Evolutionary conservation across 2,329 filamentous ascomycete species (phyloP), one percentile per base, ranked within the genome.

Genomic region (Exutisphaerella laricina): DNA sequence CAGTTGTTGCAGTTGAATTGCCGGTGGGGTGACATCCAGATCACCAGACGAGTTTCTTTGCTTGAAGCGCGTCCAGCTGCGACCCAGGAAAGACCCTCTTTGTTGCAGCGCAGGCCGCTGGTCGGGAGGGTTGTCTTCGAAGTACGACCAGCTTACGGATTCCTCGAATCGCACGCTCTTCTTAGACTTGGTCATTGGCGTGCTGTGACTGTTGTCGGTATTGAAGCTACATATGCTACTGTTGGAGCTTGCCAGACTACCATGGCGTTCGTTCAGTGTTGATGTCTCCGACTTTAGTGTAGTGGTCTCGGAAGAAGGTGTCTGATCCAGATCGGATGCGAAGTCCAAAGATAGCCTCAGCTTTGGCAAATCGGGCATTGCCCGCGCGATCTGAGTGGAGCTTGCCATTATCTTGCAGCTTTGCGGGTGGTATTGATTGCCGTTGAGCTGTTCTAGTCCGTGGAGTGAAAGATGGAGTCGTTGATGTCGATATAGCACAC

Each of bases 111-210:
- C 14, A 7, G 36, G 32, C 28, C 26, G 18, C 9, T 20, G 13
- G 16, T 39, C 26, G n/a, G 43, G 12, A 26, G 43, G 12, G 13
- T 20, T 18, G 10, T 29, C 13, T 13, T 48, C 36, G 32, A 43
- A 48, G 45, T 48, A 48, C 4, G 40, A 43, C 29, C 45, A 48
- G 40, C 35, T 34, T 13, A 48, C 45, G 16, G 40, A 43, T 13
- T 48, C 45, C 32, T 48, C 16, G 36, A 48, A 48, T 13, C 45
- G 45, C 3, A 48, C 45, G 21, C 36, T 41, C 20, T 48, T 48
- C 25, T 20, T 14, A 6, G 26, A 18, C 14, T 43, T 40, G 40
- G 28, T 39, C 26, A 23, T 7, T 4, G 34, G 36, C 22, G 18
- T 44, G 13, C 17, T 22, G 23, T 39, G 35, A 29, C 32, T 43